These are phyloP conservation scores for Populus trichocarpa DNA, from an alignment of 441 rosid species.

Conservation along the genomic window DNA sequence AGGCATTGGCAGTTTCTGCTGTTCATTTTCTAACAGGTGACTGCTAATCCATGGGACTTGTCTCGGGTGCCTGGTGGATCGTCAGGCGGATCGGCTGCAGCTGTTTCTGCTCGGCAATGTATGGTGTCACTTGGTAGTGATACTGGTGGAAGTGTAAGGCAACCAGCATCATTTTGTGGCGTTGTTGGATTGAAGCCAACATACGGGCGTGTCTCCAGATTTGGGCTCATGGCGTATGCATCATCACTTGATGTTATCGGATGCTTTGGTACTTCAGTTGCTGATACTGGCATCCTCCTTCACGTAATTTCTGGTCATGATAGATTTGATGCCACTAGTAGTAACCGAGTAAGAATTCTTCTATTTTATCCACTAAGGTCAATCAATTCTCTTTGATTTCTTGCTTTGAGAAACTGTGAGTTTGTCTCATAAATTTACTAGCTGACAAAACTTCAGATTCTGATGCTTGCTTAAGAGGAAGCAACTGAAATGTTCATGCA, in stretches of 20 bases:
- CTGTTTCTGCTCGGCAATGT: conserved; percentile 91
- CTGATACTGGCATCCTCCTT: conserved; percentile 86
- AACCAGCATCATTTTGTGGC: conserved; percentile 94
- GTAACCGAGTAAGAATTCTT: conserved; percentile 51
- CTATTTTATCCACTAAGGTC: background rate
- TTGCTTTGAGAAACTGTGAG: background rate
- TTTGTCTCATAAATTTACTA: background rate
- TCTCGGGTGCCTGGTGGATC: conserved; percentile 93
- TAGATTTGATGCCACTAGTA: conserved; percentile 77
- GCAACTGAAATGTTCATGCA: background rate
- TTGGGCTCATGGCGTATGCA: conserved; percentile 95
- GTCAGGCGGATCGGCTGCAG: conserved; percentile 93
- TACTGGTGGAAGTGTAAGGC: conserved; percentile 97
- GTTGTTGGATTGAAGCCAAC: conserved; percentile 94
- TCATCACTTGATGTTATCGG: conserved; percentile 93
- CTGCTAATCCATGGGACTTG: conserved; percentile 90
- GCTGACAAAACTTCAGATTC: background rate
- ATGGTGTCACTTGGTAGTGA: conserved; percentile 92
- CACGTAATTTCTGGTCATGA: conserved; percentile 84
- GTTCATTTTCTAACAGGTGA: conserved; percentile 63
- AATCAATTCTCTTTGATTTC: background rate
- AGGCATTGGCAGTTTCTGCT: conserved; percentile 20
- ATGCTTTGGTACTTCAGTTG: conserved; percentile 82
- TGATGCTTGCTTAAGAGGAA: background rate
- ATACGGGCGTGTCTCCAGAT: conserved; percentile 93